These are phyloP conservation scores for Globisporangium takayamanum DNA, from an alignment of 352 stramenopile genomes.

Conservation along the genomic window DNA sequence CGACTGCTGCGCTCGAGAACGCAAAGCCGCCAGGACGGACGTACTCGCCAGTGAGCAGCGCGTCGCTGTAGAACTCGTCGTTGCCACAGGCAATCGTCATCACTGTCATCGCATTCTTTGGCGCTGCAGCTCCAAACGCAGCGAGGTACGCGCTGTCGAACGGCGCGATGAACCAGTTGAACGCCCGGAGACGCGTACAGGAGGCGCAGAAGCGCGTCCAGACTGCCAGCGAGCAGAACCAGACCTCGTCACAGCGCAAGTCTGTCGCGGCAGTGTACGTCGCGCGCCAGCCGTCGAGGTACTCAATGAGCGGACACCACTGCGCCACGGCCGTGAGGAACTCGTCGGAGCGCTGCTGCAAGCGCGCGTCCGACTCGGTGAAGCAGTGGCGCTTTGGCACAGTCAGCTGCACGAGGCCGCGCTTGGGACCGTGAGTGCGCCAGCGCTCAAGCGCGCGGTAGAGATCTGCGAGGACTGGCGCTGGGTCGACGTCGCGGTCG, in stretches of 20 bases:
- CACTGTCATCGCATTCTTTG: conserved; percentile 2
- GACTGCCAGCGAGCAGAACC: conserved; percentile 2
- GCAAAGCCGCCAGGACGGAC: conserved; percentile 1
- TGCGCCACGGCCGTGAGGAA: conserved; percentile 10
- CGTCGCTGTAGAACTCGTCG: conserved; percentile 7
- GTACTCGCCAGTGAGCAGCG: conserved; percentile 1
- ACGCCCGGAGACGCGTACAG: conserved; percentile 6
- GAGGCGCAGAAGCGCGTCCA: conserved; percentile 5
- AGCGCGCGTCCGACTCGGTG: conserved; percentile 1
- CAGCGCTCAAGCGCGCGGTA: conserved; percentile 15
- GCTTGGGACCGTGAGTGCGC: conserved; percentile 2
- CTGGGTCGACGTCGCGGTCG: conserved; percentile 2
- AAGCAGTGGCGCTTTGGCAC: conserved; percentile 15
- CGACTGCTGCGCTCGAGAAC: conserved; percentile 1
- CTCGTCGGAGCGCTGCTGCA: conserved; percentile 8
- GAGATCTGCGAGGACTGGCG: conserved; percentile 2
- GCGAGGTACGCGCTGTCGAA: conserved; percentile 3
- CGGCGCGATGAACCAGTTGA: conserved; percentile 13
- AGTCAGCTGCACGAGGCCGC: conserved; percentile 19
- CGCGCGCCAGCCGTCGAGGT: conserved; percentile 21
- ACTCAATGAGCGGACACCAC: conserved; percentile 18
- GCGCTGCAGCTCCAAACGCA: neutral
- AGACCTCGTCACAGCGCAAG: conserved; percentile 16
- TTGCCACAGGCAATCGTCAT: conserved; percentile 9
- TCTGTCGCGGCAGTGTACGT: conserved; percentile 8